Conservation (phyloP, 2,329 filamentous ascomycete species). For the Bisporella sp. region DNA sequence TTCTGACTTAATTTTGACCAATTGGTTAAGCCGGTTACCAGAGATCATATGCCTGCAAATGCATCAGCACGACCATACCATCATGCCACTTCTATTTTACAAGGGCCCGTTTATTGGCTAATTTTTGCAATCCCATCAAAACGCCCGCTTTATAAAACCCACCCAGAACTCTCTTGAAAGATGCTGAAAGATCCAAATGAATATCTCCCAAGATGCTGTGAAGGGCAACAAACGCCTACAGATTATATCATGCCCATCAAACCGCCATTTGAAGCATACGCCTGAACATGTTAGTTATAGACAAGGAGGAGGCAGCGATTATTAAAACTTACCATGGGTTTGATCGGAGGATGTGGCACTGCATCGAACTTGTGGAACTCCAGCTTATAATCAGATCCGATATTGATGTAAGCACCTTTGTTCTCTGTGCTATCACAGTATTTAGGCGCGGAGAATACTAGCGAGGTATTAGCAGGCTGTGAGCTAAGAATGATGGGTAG, state of each 20-base stretch:
- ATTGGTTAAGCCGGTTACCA: too few species aligned
- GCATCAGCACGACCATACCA: too few species aligned
- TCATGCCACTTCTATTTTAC: too few species aligned
- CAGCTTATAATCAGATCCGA: slow-evolving; percentile 85
- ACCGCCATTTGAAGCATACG: not conserved
- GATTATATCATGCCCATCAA: slow-evolving; percentile 3
- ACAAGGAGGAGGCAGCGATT: not conserved
- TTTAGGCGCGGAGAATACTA: slow-evolving; percentile 92
- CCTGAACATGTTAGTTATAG: not conserved
- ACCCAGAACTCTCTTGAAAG: too few species aligned
- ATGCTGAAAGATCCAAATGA: too few species aligned
- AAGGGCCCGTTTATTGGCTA: too few species aligned
- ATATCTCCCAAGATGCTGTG: too few species aligned
- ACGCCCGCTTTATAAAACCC: too few species aligned
- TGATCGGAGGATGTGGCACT: slow-evolving; percentile 91
- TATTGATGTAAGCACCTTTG: slow-evolving; percentile 97
- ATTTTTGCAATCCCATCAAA: too few species aligned
- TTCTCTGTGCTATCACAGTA: slow-evolving; percentile 99
- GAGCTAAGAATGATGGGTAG: not conserved
- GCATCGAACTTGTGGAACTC: slow-evolving; percentile 91
- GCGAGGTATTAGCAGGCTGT: slow-evolving; percentile 10
- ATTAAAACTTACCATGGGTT: slow-evolving; percentile 64
- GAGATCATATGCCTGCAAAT: too few species aligned
- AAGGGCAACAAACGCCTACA: too few species aligned
- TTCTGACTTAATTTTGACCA: too few species aligned